Conservation (phyloP, 129 eudicot species). For the Artemisia annua region DNA sequence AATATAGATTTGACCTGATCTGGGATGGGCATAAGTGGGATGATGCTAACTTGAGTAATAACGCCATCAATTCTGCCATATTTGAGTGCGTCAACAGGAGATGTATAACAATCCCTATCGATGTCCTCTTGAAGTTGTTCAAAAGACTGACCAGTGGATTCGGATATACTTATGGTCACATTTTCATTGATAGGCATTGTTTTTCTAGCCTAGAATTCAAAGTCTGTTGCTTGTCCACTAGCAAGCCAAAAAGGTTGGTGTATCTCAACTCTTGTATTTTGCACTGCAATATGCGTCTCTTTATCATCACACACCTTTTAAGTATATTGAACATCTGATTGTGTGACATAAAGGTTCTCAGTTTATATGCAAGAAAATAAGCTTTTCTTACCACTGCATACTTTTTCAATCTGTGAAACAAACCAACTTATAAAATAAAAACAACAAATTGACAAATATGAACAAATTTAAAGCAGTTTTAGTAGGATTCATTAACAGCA, state of each 20-base stretch:
- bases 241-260: slow-evolving; percentile 27
- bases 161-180: slow-evolving; percentile 48
- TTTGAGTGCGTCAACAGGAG: slow-evolving; percentile 70
- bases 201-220: slow-evolving; percentile 72
- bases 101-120: too few relatives aligned
- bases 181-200: slow-evolving; percentile 56
- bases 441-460: too few relatives aligned
- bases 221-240: slow-evolving; percentile 68
- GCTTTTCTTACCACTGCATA: too few relatives aligned
- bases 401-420: too few relatives aligned
- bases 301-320: too few relatives aligned
- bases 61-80: slow-evolving; percentile 83
- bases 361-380: too few relatives aligned
- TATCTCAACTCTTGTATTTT: slow-evolving; percentile 48
- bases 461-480: too few relatives aligned
- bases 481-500: too few relatives aligned
- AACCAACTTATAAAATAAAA: too few relatives aligned
- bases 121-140: slow-evolving; percentile 59
- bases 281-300: slow-evolving; percentile 51
- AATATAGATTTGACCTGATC: slow-evolving; percentile 57
- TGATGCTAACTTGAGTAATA: slow-evolving; percentile 69
- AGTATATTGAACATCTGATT: too few relatives aligned
- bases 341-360: too few relatives aligned
- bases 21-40: slow-evolving; percentile 83
- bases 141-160: slow-evolving; percentile 55